Conservation (phyloP, 2,329 filamentous ascomycete species). For the Colletotrichum truncatum region DNA sequence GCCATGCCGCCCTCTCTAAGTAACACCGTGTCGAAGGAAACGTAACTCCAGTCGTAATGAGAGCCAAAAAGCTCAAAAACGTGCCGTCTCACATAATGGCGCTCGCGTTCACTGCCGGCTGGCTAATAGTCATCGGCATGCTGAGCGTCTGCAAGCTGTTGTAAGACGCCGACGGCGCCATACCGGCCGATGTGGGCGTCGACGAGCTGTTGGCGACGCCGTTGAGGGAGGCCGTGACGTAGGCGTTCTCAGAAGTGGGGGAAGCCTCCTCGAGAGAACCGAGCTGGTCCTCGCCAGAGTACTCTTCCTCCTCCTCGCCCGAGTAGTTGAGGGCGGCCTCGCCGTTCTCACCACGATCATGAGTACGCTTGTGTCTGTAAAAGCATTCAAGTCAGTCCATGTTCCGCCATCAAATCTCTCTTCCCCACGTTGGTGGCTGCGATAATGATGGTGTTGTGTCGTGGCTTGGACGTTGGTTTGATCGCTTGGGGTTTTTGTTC, state of each 20-base stretch:
- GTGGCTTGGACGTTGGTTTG: conserved; percentile 40
- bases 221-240: conserved; percentile 63
- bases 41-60: conserved; percentile 30
- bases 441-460: conserved; percentile 43
- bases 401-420: conserved; percentile 9
- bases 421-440: conserved; percentile 33
- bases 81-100: conserved; percentile 51
- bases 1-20: conserved; percentile 29
- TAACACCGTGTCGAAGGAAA: conserved; percentile 29
- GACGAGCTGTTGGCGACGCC: conserved; percentile 46
- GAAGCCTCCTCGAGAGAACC: conserved; percentile 83
- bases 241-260: conserved; percentile 74
- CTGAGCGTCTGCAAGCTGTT: conserved; percentile 69
- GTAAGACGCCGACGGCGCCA: conserved; percentile 46
- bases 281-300: conserved; percentile 83
- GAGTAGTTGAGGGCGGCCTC: conserved; percentile 70
- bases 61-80: conserved; percentile 14
- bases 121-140: conserved; percentile 72
- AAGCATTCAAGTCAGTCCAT: conserved; percentile 50
- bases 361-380: conserved; percentile 84
- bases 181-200: conserved; percentile 38
- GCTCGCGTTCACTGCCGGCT: conserved; percentile 57
- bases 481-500: conserved; percentile 44
- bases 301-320: conserved; percentile 88
- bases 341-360: conserved; percentile 70